Percentiles rank a stretch among this genome's conserved stretches.
phyloP scores from a whole-genome alignment of 305 asterid genomes.

The Withania somnifera region DNA sequence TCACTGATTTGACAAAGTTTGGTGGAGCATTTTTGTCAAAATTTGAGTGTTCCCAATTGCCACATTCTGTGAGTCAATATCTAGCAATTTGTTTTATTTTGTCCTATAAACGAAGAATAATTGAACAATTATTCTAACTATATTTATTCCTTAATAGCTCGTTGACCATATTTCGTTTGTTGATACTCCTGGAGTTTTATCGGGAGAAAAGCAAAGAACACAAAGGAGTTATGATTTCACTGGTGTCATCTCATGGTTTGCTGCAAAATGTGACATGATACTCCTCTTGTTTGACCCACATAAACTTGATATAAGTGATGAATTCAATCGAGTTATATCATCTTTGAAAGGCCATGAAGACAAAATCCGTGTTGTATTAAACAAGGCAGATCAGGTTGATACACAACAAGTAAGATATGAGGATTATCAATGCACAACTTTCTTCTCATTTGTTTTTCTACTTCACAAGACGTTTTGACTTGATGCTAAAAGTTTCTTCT shows the following conservation, averaged over 20 bases:
- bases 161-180: slow-evolving; percentile 78
- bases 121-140: neutral
- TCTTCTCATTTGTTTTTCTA: neutral
- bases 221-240: slow-evolving; percentile 92
- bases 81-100: neutral
- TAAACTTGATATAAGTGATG: slow-evolving; percentile 91
- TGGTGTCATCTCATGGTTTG: slow-evolving; percentile 96
- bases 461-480: neutral
- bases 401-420: slow-evolving; percentile 66
- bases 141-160: slow-evolving; percentile 24
- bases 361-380: slow-evolving; percentile 82
- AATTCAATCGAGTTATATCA: slow-evolving; percentile 80
- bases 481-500: neutral
- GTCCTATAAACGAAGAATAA: neutral
- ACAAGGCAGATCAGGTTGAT: slow-evolving; percentile 95
- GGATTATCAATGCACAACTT: neutral
- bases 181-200: slow-evolving; percentile 94
- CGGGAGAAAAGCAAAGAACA: slow-evolving; percentile 92
- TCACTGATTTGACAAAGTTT: slow-evolving; percentile 58
- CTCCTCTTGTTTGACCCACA: slow-evolving; percentile 91
- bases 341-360: slow-evolving; percentile 89
- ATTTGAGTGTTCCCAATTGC: slow-evolving; percentile 95
- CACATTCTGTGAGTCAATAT: slow-evolving; percentile 62
- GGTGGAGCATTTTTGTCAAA: slow-evolving; percentile 91
- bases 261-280: slow-evolving; percentile 80